These are phyloP conservation scores for Pterocarpus macrocarpus DNA, from an alignment of 306 rosid genomes.

Conservation along the genomic window DNA sequence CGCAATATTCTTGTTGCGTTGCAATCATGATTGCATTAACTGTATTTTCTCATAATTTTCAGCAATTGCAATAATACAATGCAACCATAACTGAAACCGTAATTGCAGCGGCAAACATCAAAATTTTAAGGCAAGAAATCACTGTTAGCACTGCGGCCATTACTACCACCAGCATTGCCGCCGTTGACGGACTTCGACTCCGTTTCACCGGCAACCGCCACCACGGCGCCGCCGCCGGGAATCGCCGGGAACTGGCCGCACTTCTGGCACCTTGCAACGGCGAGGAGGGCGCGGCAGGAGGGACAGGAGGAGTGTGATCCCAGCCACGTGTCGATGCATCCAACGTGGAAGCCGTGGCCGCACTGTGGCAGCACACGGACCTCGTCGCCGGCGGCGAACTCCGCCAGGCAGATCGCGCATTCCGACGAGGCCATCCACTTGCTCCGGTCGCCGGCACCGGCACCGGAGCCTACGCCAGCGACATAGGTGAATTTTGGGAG, in stretches of 20 bases:
- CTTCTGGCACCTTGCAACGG: conserved; percentile 65
- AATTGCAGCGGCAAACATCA: neutral
- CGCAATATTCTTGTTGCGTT: neutral
- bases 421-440: conserved; percentile 57
- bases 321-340: conserved; percentile 78
- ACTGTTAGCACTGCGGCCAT: neutral
- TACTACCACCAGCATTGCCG: neutral
- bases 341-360: conserved; percentile 71
- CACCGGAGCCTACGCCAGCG: neutral
- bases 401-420: conserved; percentile 77
- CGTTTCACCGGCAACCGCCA: neutral
- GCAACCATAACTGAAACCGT: neutral
- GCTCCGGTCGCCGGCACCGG: neutral
- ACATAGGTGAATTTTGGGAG: conserved; percentile 69
- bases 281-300: conserved; percentile 70
- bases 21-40: neutral
- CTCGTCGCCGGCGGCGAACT: conserved; percentile 66
- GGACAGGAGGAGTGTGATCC: conserved; percentile 79
- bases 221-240: conserved; percentile 22
- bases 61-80: neutral
- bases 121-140: conserved; percentile 59
- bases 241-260: conserved; percentile 70
- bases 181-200: conserved; percentile 37
- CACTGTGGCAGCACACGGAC: conserved; percentile 76
- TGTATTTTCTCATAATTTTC: too few species aligned